Percentiles rank a stretch among this genome's conserved stretches.
Conservation (phyloP, 768 basidiomycete genomes). For the Rhizopogon vesiculosus region DNA sequence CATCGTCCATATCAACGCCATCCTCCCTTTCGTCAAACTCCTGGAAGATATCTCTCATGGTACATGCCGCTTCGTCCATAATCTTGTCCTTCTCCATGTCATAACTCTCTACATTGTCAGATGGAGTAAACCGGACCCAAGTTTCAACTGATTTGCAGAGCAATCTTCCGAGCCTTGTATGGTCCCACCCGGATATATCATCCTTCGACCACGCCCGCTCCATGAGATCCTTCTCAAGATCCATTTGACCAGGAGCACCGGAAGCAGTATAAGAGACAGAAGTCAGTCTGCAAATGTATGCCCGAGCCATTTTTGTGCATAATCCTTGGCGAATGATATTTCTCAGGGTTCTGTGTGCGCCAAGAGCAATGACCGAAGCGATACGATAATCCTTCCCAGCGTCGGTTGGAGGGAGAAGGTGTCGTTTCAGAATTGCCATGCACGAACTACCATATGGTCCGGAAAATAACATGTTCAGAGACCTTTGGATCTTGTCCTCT, state of each 20-base stretch:
- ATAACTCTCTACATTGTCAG: constrained; percentile 22
- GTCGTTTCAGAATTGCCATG: constrained; percentile 55
- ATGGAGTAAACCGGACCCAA: constrained; percentile 45
- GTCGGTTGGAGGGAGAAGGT: constrained; percentile 46
- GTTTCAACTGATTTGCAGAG: constrained; percentile 50
- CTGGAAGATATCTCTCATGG: constrained; percentile 68
- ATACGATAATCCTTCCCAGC: constrained; percentile 18
- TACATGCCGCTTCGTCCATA: constrained; percentile 64
- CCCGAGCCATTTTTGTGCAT: constrained; percentile 57
- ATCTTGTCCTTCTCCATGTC: constrained; percentile 46
- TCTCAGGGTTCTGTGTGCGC: constrained; percentile 59
- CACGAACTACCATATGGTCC: constrained; percentile 66
- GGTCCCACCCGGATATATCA: constrained; percentile 64
- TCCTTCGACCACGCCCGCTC: constrained; percentile 73
- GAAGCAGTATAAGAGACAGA: constrained; percentile 52
- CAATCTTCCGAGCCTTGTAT: constrained; percentile 49
- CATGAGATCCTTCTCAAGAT: constrained; percentile 59
- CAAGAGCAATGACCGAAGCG: constrained; percentile 42
- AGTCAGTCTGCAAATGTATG: constrained; percentile 54
- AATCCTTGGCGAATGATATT: constrained; percentile 60
- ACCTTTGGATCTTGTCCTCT: constrained; percentile 56
- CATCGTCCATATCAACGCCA: constrained; percentile 50
- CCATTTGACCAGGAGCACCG: constrained; percentile 55
- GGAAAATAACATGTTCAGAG: constrained; percentile 50
- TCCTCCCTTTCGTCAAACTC: constrained; percentile 69